Base-by-base conservation (phyloP, 2,329 filamentous ascomycete genomes). In the Pyricularia sp. region DNA sequence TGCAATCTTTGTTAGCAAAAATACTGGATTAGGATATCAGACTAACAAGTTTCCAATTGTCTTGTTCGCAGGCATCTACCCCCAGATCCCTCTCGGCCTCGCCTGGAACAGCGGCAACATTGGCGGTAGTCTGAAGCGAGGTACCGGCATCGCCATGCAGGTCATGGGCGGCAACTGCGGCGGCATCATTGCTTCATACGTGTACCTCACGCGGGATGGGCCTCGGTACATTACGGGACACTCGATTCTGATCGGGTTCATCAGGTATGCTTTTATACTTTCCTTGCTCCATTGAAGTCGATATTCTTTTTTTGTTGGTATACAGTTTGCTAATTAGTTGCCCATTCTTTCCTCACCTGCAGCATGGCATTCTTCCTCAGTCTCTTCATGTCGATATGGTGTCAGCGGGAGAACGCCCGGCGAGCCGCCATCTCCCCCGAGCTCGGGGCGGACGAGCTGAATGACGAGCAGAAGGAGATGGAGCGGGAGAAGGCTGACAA, bases 61-160 rank as follows among this genome's bases (percentile, higher is more conserved):
- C 0, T 96, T 94, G 78, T 82, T 96, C 0, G 92, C 89, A 0
- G 93, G 93, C 0, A 96, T 97, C 73, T 97, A 97, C 75, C 93
- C 93, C 0, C 90, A 88, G 73, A 92, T 97, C 69, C 81, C 92
- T 5, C 94, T 96, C 75, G 96, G 92, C 0, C 92, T 97, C 71
- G 88, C 90, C 1, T 97, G 94, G 94, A 84, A 90, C 23, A 88
- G 89, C 67, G 97, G 97, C 79, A 97, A 97, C 71, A 86, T 90
- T 58, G 93, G 97, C 78, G 91, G 94, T 20, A 91, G 94, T 3
- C 96, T 96, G 79, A 97, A 97, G 82, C 87, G 93, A 50, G 93
- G 93, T 58, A 90, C 97, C 28, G 92, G 92, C 0, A 80, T 97
- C 14, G 71, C 72, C 14, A 73, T 73, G 72, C 72, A 73, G 67